Evolutionary conservation across 2,329 filamentous ascomycete species (phyloP).

Genomic region (Fusarium sp.): DNA sequence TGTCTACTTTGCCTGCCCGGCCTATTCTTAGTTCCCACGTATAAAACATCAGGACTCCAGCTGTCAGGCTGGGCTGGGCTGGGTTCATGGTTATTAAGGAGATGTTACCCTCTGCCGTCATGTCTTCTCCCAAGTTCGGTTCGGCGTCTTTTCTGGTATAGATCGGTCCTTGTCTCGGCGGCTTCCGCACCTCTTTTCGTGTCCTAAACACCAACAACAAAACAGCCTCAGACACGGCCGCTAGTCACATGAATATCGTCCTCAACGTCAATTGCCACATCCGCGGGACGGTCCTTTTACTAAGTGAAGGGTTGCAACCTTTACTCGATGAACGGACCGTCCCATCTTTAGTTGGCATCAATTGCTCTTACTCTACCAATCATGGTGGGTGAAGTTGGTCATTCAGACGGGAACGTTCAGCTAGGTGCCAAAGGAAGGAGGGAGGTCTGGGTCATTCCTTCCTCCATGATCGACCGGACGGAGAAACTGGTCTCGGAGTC

Average conservation of each 20-base stretch:
- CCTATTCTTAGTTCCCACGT: constrained; percentile 31
- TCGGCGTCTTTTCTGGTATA: constrained; percentile 13
- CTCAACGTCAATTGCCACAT: constrained; percentile 16
- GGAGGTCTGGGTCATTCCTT: constrained; percentile 11
- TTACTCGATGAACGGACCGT: not conserved
- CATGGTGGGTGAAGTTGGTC: not conserved
- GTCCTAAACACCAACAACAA: not conserved
- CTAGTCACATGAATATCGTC: constrained; percentile 22
- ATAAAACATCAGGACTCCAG: constrained; percentile 15
- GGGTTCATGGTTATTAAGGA: constrained; percentile 16
- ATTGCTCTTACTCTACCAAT: not conserved
- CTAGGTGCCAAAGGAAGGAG: constrained; percentile 10
- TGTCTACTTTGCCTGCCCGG: constrained; percentile 1
- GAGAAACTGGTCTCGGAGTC: constrained; percentile 23
- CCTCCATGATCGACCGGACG: constrained; percentile 5
- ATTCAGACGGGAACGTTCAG: not conserved
- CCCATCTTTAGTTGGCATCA: not conserved
- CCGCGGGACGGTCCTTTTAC: not conserved
- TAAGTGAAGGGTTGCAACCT: constrained; percentile 4
- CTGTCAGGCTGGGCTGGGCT: constrained; percentile 7
- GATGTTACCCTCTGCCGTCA: constrained; percentile 13
- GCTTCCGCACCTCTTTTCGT: not conserved
- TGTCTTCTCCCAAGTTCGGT: constrained; percentile 8
- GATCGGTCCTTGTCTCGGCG: constrained; percentile 5
- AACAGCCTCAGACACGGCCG: constrained; percentile 11